A percentile compares a stretch with the other conserved stretches of the same genome.
phyloP scores from a whole-genome alignment of 495 filamentous ascomycete species.

The Neurospora discreta region DNA sequence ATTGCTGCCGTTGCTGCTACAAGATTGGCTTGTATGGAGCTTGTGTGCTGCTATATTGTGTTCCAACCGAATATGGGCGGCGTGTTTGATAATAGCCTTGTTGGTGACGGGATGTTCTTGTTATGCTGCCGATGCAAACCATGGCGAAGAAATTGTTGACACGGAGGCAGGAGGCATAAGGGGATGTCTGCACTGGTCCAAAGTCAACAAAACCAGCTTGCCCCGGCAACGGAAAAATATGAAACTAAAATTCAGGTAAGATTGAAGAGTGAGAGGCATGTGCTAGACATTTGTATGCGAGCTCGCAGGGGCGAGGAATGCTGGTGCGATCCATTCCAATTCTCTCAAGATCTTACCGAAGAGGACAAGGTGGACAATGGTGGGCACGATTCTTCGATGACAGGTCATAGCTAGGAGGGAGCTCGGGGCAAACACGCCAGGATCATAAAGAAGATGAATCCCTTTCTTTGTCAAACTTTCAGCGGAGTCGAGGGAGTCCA shows the following conservation, averaged over 20 bases:
- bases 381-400: not conserved
- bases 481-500: not conserved
- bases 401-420: not conserved
- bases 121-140: not conserved
- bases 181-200: not conserved
- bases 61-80: not conserved
- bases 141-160: not conserved
- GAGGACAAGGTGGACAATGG: not conserved
- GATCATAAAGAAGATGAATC: not conserved
- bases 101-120: not conserved
- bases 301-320: not conserved
- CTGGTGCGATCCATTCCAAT: not conserved
- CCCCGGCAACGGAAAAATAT: constrained; percentile 20
- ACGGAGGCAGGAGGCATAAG: not conserved
- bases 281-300: constrained; percentile 22
- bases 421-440: not conserved
- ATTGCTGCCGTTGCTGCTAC: not conserved
- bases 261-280: constrained; percentile 1
- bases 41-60: not conserved
- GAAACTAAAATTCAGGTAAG: not conserved
- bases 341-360: not conserved
- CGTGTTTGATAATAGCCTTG: not conserved
- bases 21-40: not conserved
- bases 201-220: constrained; percentile 19
- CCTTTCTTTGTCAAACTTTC: not conserved